phyloP scores from a whole-genome alignment of 139 green algal species.

The Limnomonas spitsbergensis region DNA sequence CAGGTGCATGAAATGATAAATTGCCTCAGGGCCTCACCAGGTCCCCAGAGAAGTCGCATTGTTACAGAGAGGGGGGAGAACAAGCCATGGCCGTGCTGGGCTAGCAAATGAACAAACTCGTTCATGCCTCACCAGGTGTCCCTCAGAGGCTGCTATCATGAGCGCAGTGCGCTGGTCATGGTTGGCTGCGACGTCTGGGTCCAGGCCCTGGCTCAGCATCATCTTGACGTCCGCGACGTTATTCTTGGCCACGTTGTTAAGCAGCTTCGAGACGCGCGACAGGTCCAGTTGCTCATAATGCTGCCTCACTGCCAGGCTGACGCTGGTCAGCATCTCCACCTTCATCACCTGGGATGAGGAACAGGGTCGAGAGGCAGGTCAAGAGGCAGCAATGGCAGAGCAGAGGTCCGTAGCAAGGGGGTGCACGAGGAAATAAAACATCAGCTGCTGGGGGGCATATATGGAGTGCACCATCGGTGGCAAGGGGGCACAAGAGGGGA shows the following conservation, averaged over 20 bases:
- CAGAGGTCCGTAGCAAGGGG: no score
- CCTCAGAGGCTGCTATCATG: conserved; percentile 52
- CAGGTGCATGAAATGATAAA: no score
- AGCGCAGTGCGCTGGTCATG: conserved; percentile 49
- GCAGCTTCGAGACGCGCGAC: conserved; percentile 27
- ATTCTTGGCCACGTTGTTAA: conserved; percentile 26
- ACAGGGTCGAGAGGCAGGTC: neutral
- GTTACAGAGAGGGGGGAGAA: no score
- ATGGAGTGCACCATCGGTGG: neutral
- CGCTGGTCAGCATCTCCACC: neutral
- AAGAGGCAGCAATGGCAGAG: neutral
- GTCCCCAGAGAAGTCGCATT: no score
- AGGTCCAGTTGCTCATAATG: conserved; percentile 15
- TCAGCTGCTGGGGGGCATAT: neutral
- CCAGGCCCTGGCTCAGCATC: conserved; percentile 56
- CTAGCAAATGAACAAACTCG: no score
- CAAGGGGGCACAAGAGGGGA: neutral
- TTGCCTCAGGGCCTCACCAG: no score
- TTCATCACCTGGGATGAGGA: neutral
- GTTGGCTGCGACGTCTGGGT: conserved; percentile 20
- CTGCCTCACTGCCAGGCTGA: neutral
- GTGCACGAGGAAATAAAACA: no score
- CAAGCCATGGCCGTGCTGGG: no score
- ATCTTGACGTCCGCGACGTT: conserved; percentile 28
- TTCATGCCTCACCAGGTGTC: conserved; percentile 36